Evolutionary conservation across 139 green algal species (phyloP), one percentile per base, ranked within the genome.

Genomic region (Desmodesmus armatus): DNA sequence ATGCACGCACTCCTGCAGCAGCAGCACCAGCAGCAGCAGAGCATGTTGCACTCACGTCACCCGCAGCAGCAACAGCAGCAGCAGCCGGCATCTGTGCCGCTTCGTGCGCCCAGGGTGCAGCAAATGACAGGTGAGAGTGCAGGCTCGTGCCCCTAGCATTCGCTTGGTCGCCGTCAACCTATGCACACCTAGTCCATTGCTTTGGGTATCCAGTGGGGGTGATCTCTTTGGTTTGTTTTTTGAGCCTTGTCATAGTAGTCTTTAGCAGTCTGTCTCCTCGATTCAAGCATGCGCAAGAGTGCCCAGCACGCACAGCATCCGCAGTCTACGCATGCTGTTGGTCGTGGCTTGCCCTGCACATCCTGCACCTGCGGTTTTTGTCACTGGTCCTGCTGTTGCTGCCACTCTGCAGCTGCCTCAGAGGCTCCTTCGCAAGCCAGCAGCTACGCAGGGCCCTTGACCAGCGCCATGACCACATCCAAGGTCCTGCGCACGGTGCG

Each of bases 1-100:
- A 82, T 82, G 55, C 76, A 82, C 37, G 55, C 55, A 3, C 37
- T 82, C 23, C 47, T 82, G 76, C 53, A 82, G 31, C 76, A 82
- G 76, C 27, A 79, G 19, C n/a, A 79, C n/a, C 60, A 69, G 66
- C 66, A 74, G 35, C 66, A 43, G 35, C 44, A n/a, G n/a, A n/a
- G 66, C 60, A n/a, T n/a, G n/a, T n/a, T n/a, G n/a, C n/a, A n/a
- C n/a, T n/a, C n/a, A n/a, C n/a, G n/a, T n/a, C n/a, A n/a, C n/a
- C n/a, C n/a, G 63, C 71, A 43, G 60, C 17, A 33, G 5, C 71
- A 39, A 3, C 43, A 40, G 41, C 25, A 51, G 49, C 29, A 40
- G 19, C 11, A 27, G 25, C 55, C 53, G 25, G 51, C 74, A n/a
- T 4, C 72, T 51, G 37, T 55, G 31, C 53, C 76, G 37, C n/a